phyloP scores from a whole-genome alignment of 495 filamentous ascomycete genomes.

The Staphylotrichum longicolle region DNA sequence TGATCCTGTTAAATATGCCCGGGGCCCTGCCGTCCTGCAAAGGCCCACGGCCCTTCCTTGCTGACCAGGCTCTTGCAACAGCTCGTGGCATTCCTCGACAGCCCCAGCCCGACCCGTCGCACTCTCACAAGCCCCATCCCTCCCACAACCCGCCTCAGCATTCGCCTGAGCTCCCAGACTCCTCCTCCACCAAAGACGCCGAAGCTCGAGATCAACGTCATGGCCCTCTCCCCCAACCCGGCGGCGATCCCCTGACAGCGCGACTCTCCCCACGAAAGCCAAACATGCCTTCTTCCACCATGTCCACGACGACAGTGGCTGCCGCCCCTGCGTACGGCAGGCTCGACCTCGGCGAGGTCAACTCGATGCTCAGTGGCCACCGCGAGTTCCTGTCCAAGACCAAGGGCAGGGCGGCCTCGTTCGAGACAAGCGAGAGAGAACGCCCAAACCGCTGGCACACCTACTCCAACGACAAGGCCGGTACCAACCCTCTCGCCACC shows the following conservation, averaged over 20 bases:
- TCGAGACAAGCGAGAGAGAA: constrained; percentile 44
- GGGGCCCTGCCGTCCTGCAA: constrained; percentile 40
- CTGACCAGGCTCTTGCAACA: constrained; percentile 53
- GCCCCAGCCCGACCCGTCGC: constrained; percentile 30
- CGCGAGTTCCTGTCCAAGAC: constrained; percentile 37
- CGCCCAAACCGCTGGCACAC: constrained; percentile 15
- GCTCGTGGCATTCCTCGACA: constrained; percentile 47
- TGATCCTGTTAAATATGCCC: constrained; percentile 48
- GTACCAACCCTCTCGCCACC: constrained; percentile 17
- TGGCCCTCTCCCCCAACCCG: constrained; percentile 29
- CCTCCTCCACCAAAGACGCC: constrained; percentile 20
- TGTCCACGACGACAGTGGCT: constrained; percentile 24
- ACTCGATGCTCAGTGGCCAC: constrained; percentile 39
- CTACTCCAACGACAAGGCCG: constrained; percentile 18
- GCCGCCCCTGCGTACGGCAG: constrained; percentile 25
- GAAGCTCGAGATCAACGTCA: constrained; percentile 31
- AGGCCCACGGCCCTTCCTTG: constrained; percentile 47
- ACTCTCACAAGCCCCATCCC: constrained; percentile 21
- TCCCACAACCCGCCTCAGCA: constrained; percentile 16
- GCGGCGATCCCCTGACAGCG: constrained; percentile 36
- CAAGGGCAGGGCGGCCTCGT: constrained; percentile 37
- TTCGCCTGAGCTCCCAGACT: constrained; percentile 15
- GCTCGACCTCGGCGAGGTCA: constrained; percentile 35
- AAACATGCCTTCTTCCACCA: constrained; percentile 25
- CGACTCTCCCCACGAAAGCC: constrained; percentile 30